phyloP scores from a whole-genome alignment of 2,329 filamentous ascomycete species.

The Rutstroemia sp. region DNA sequence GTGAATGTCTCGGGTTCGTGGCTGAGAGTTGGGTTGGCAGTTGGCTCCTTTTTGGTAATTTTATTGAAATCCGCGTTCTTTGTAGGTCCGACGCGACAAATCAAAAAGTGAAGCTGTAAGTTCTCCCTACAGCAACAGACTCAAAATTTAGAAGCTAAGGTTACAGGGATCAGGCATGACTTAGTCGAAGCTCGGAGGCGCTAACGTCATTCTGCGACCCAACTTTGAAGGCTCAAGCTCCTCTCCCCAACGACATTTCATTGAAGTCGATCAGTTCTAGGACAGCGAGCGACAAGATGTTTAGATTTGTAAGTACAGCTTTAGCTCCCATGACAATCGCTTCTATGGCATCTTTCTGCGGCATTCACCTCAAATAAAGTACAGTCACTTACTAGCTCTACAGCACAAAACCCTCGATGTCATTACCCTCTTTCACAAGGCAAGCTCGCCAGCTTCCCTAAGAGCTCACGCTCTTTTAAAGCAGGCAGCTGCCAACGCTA shows the following conservation, averaged over 20 bases:
- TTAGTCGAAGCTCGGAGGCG: not conserved
- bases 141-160: slow-evolving; percentile 3
- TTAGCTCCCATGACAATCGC: not conserved
- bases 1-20: slow-evolving; percentile 1
- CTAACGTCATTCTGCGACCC: not conserved
- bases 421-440: slow-evolving; percentile 92
- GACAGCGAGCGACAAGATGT: slow-evolving; percentile 25
- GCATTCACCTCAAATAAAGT: not conserved
- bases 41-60: not conserved
- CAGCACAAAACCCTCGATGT: slow-evolving; percentile 80
- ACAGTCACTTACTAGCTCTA: not conserved
- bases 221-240: not conserved
- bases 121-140: not conserved
- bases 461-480: slow-evolving; percentile 72
- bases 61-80: not conserved
- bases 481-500: slow-evolving; percentile 64
- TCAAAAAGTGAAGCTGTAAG: not conserved
- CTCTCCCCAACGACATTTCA: not conserved
- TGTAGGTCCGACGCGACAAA: slow-evolving; percentile 8
- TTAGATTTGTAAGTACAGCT: slow-evolving; percentile 27
- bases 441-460: slow-evolving; percentile 63
- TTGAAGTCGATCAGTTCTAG: not conserved
- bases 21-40: not conserved
- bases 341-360: not conserved
- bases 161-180: slow-evolving; percentile 1